Percentiles rank a stretch among this genome's conserved stretches.
Evolutionary conservation across 1,284 basidiomycete species (phyloP).

Genomic region (Mycena sp.): DNA sequence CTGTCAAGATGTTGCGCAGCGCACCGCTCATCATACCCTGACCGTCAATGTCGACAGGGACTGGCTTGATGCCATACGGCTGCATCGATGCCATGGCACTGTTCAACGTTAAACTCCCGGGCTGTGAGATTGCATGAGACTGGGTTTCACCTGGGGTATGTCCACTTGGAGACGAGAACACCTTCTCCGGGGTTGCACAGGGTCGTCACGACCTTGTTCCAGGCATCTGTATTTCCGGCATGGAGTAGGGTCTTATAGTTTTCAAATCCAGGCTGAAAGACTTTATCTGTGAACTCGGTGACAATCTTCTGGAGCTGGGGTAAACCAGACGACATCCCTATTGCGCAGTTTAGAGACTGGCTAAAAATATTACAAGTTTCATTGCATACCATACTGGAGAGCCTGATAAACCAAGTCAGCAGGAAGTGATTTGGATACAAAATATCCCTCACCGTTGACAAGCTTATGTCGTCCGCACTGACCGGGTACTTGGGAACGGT

Average conservation of each 20-base stretch:
- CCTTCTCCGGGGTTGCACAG: conserved; percentile 81
- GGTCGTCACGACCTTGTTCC: conserved; percentile 61
- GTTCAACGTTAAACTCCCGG: neutral
- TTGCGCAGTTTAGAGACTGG: neutral
- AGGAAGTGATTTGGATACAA: neutral
- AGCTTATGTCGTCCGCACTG: conserved; percentile 62
- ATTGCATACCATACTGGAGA: conserved; percentile 68
- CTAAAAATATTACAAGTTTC: neutral
- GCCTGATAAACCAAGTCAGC: conserved; percentile 40
- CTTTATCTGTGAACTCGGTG: conserved; percentile 65
- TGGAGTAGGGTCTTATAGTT: conserved; percentile 73
- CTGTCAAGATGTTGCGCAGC: conserved; percentile 66
- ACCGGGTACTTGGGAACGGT: conserved; percentile 70
- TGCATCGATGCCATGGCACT: conserved; percentile 45
- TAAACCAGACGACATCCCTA: conserved; percentile 64
- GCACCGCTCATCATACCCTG: conserved; percentile 74
- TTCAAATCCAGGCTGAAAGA: conserved; percentile 76
- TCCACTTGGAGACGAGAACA: conserved; percentile 77
- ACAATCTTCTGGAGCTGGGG: conserved; percentile 62
- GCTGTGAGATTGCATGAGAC: conserved; percentile 35
- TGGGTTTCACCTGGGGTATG: conserved; percentile 63
- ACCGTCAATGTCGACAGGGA: conserved; percentile 76
- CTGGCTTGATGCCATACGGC: conserved; percentile 60
- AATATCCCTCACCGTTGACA: conserved; percentile 50
- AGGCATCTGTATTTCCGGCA: conserved; percentile 84